Evolutionary conservation across 2,329 filamentous ascomycete species (phyloP).

Genomic region (Trichoderma afroharzianum): DNA sequence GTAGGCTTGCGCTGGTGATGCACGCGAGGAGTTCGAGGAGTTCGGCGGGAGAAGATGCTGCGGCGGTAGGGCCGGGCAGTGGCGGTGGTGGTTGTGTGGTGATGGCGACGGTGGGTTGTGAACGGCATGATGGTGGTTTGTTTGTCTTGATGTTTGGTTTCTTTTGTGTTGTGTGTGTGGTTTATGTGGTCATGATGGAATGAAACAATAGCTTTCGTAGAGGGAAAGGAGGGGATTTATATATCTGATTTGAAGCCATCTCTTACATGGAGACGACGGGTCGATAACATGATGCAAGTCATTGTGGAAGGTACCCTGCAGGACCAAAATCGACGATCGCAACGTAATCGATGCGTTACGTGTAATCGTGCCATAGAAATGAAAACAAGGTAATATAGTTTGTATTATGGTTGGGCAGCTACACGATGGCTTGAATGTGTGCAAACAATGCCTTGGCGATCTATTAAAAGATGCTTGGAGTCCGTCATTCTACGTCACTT

Average conservation of each 20-base stretch:
- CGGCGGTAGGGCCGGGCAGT: constrained; percentile 38
- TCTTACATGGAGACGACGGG: neutral
- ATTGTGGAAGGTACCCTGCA: constrained; percentile 4
- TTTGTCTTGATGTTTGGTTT: neutral
- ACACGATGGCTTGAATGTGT: neutral
- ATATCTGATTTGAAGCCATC: neutral
- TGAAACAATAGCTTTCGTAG: neutral
- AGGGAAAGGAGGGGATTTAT: neutral
- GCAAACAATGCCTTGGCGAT: neutral
- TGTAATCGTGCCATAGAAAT: neutral
- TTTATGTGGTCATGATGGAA: neutral
- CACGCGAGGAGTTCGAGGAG: constrained; percentile 43
- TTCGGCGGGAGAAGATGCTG: constrained; percentile 38
- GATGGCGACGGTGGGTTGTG: constrained; percentile 31
- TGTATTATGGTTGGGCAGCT: neutral
- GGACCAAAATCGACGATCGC: neutral
- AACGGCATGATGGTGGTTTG: constrained; percentile 14
- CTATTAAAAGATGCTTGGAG: neutral
- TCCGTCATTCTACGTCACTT: constrained; percentile 7
- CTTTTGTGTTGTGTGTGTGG: neutral
- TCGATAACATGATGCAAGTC: neutral
- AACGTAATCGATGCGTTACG: neutral
- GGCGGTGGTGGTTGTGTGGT: constrained; percentile 33
- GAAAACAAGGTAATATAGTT: neutral
- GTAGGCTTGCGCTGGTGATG: constrained; percentile 66